Base-by-base conservation (phyloP, 805 yeast genomes). In the Candida ficus region DNA sequence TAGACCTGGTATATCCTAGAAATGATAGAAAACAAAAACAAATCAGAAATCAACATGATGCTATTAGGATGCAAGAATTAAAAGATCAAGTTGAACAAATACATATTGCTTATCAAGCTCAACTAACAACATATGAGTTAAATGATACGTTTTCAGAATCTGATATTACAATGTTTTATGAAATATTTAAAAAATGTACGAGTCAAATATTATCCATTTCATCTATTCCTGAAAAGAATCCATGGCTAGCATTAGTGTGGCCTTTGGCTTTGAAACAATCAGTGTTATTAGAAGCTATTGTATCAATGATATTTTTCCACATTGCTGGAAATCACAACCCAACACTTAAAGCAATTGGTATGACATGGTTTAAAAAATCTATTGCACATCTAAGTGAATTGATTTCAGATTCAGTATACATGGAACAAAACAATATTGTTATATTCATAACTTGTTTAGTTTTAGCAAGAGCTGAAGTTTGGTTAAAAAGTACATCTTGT, bases 391-490 rank as follows among this genome's bases (percentile, higher is more conserved):
- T 33, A 11, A 16, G 19, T 10, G 35, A 33, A 22, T 16, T 14
- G 4, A 7, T 33, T 11, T 33, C 35, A 14, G 28, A 33, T 16
- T 33, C 35, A 14, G 35, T 4, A 7, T 33, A 33, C 14, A 33
- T 33, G 35, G 35, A 33, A 22, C 19, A 33, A 5, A 33, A 33
- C 16, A 33, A 16, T 10, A 22, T 22, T 22, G 35, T 22, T 14
- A 22, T 33, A 7, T 22, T 33, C 11, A 33, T 33, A n/a, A 33
- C 35, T 10, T 33, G 35, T 14, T 21, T 33, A 16, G 35, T 33
- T 21, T 28, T 33, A 14, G 28, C 35, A 7, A 22, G 26, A 11
- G 27, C 18, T 6, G 27, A 33, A 21, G 35, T 33, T 21, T 33
- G 26, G 26, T 33, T n/a, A 14, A 33, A 22, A 7, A 33, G 27